Conservation (phyloP, 148 eudicot species). For the Fallopia convolvulus region DNA sequence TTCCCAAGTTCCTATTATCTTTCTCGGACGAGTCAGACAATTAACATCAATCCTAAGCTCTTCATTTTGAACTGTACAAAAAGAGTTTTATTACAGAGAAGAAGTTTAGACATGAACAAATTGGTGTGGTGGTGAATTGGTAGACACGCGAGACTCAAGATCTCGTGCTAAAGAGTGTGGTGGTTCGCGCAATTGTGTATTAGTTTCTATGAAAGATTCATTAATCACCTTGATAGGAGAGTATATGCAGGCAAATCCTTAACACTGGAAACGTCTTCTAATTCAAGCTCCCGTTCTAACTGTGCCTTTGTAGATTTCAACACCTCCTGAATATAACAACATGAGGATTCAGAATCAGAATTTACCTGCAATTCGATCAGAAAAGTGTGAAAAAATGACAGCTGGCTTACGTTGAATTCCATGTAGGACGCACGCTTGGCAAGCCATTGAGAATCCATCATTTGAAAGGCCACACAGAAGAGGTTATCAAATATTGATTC, state of each 20-base stretch:
- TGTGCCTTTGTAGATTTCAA: slow-evolving; percentile 82
- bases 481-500: slow-evolving; percentile 68
- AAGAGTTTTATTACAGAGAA: not conserved
- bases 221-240: slow-evolving; percentile 16
- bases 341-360: not conserved
- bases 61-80: not conserved
- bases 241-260: slow-evolving; percentile 86
- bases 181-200: not conserved
- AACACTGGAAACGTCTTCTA: slow-evolving; percentile 56
- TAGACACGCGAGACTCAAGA: too few species aligned
- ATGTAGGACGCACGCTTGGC: slow-evolving; percentile 78
- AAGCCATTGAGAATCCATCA: slow-evolving; percentile 88
- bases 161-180: too few species aligned
- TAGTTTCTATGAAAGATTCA: not conserved
- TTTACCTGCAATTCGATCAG: not conserved
- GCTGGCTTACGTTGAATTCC: slow-evolving; percentile 54
- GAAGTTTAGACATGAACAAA: not conserved
- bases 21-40: not conserved
- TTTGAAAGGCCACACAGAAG: slow-evolving; percentile 55
- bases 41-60: not conserved
- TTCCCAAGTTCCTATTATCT: not conserved
- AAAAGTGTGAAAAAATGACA: not conserved
- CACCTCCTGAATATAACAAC: slow-evolving; percentile 48
- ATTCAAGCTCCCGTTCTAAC: slow-evolving; percentile 71
- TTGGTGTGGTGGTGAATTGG: not conserved